Base-by-base conservation (phyloP, 169 alveolate genomes). In the Eimeria praecox region DNA sequence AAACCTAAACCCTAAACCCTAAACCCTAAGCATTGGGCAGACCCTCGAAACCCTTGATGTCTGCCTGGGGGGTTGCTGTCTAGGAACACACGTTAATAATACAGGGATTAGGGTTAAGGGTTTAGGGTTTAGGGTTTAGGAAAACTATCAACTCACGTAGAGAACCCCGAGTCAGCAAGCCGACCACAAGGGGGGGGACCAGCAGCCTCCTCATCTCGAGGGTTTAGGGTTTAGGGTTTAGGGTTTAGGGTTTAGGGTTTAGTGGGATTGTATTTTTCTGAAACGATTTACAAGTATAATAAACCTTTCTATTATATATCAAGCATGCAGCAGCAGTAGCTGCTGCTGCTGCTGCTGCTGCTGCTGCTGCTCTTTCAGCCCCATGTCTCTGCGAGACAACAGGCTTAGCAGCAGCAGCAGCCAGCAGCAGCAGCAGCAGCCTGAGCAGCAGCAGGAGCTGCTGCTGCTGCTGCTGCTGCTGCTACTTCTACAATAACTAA, bases 381-480 rank as follows among this genome's bases (percentile, higher is more conserved):
- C 77, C 30, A 27, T 5, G n/a, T n/a, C n/a, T 66, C 77, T 66
- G 18, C 38, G 77, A 66, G 77, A 66, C 77, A 5, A 30, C 38
- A 30, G 77, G 30, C 5, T 8, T 10, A 66, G 77, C 77, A 66
- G 77, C 77, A 66, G 77, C 38, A 27, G 77, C 77, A 27, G 77
- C n/a, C 77, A 66, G 77, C 77, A 66, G 77, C 38, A 27, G 77
- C 77, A 27, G 77, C 77, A 5, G 18, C 38, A 30, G 77, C 77
- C 5, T 8, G 30, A 66, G 77, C 77, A 66, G 77, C 77, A 66
- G 77, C 38, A 27, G 77, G n/a, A n/a, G n/a, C n/a, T n/a, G n/a
- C n/a, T n/a, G n/a, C n/a, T n/a, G n/a, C 77, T 9, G 77, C 77
- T 66, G 77, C 77, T 66, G 77, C 77, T 66, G 42, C 77, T 66